Conservation (phyloP, 345 rosid genomes). For the Syzygium jambos region DNA sequence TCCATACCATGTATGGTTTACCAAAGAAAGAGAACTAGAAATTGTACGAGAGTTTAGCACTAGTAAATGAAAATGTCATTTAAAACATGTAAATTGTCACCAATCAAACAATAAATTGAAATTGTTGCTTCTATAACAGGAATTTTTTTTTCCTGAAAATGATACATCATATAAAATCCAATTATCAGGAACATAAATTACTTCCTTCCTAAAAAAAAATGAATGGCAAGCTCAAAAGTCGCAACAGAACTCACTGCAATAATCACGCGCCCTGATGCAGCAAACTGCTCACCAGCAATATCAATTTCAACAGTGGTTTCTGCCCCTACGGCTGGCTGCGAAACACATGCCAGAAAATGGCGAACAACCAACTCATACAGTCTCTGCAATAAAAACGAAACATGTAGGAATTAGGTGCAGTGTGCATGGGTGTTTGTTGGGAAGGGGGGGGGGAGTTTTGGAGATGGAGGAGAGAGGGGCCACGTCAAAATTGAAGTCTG, state of each 20-base stretch:
- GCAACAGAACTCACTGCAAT: constrained; percentile 56
- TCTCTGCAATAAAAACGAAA: constrained; percentile 35
- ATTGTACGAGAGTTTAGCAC: background rate
- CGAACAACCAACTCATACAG: constrained; percentile 94
- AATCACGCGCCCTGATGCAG: constrained; percentile 85
- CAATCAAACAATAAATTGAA: background rate
- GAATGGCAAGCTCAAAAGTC: background rate
- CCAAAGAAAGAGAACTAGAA: background rate
- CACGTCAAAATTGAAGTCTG: background rate
- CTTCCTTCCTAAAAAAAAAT: background rate
- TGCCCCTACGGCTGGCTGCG: constrained; percentile 94
- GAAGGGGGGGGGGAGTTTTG: rapidly evolving
- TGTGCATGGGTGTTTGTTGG: background rate
- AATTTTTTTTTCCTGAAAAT: background rate
- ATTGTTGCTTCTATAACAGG: background rate
- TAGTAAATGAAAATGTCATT: background rate
- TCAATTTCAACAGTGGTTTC: constrained; percentile 95
- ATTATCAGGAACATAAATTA: background rate
- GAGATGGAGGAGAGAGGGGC: background rate
- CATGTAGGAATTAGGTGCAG: background rate
- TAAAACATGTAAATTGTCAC: background rate
- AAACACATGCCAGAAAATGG: constrained; percentile 95
- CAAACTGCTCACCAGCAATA: constrained; percentile 81
- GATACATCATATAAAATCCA: background rate
- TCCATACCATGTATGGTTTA: background rate